Percentiles rank a stretch among this genome's conserved stretches.
Conservation (phyloP, 257 asterid species). For the Echium plantagineum region DNA sequence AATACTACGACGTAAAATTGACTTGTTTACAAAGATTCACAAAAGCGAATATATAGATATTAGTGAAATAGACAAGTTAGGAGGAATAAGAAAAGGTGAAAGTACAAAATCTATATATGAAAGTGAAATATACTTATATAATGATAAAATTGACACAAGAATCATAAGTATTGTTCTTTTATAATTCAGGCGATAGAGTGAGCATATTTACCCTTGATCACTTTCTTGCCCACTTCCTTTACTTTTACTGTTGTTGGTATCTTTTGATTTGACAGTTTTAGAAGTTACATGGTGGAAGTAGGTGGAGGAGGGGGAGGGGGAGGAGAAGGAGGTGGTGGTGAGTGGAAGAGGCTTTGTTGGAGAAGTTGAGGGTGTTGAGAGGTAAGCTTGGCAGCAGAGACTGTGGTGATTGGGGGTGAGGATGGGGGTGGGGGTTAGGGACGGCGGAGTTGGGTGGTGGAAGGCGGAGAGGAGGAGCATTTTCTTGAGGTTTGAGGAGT, state of each 20-base stretch:
- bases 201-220: slow-evolving; percentile 11
- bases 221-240: slow-evolving; percentile 16
- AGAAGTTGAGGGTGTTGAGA: not conserved
- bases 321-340: slow-evolving; percentile 1
- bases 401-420: not conserved
- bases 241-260: too few species aligned
- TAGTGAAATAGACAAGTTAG: too few species aligned
- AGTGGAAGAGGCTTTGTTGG: not conserved
- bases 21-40: too few species aligned
- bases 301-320: slow-evolving; percentile 13
- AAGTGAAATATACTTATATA: too few species aligned
- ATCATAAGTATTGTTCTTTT: too few species aligned
- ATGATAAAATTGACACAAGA: too few species aligned
- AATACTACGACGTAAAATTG: too few species aligned
- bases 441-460: not conserved
- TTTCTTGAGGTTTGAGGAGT: not conserved
- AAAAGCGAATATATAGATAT: too few species aligned
- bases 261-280: too few species aligned
- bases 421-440: not conserved
- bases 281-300: slow-evolving; percentile 43
- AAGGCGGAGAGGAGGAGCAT: not conserved
- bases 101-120: too few species aligned
- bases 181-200: too few species aligned
- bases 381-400: not conserved
- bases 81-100: too few species aligned